Conservation (phyloP, 1,284 basidiomycete genomes). For the Pisolithus thermaeus region DNA sequence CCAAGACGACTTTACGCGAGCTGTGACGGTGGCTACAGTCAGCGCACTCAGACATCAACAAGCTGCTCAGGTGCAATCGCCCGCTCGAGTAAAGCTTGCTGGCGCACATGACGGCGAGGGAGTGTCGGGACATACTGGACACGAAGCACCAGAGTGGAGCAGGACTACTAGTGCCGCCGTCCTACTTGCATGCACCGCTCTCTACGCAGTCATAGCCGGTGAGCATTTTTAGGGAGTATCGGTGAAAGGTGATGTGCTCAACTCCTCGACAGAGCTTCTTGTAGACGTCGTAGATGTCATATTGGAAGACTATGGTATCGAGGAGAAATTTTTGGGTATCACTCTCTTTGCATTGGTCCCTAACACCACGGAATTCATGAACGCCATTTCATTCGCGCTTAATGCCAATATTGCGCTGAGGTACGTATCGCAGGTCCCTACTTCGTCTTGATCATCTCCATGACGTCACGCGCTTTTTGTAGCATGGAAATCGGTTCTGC, state of each 20-base stretch:
- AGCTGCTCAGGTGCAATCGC: slow-evolving; percentile 40
- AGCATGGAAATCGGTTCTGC: slow-evolving; percentile 99
- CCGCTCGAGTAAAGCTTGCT: slow-evolving; percentile 34
- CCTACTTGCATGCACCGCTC: slow-evolving; percentile 79
- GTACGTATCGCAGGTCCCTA: slow-evolving; percentile 36
- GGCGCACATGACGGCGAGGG: slow-evolving; percentile 33
- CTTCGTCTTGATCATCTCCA: not conserved
- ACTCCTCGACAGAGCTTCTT: slow-evolving; percentile 69
- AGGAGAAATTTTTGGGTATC: slow-evolving; percentile 96
- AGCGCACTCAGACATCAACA: slow-evolving; percentile 77
- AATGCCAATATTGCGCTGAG: slow-evolving; percentile 97
- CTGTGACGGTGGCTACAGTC: slow-evolving; percentile 87
- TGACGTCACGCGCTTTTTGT: slow-evolving; percentile 5
- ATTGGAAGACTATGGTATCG: slow-evolving; percentile 87
- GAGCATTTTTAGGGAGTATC: slow-evolving; percentile 22
- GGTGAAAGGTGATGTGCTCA: not conserved
- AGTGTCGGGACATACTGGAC: slow-evolving; percentile 64
- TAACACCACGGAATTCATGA: slow-evolving; percentile 99
- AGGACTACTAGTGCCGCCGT: slow-evolving; percentile 82
- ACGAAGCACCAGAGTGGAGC: slow-evolving; percentile 97
- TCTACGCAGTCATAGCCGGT: slow-evolving; percentile 97
- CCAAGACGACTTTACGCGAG: slow-evolving; percentile 84
- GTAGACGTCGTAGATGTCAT: slow-evolving; percentile 96
- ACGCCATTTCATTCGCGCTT: slow-evolving; percentile 98
- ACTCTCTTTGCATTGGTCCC: slow-evolving; percentile 97